Evolutionary conservation across 192 early-diverging fungal genomes (phyloP).

Genomic region (Mortierella alpina): DNA sequence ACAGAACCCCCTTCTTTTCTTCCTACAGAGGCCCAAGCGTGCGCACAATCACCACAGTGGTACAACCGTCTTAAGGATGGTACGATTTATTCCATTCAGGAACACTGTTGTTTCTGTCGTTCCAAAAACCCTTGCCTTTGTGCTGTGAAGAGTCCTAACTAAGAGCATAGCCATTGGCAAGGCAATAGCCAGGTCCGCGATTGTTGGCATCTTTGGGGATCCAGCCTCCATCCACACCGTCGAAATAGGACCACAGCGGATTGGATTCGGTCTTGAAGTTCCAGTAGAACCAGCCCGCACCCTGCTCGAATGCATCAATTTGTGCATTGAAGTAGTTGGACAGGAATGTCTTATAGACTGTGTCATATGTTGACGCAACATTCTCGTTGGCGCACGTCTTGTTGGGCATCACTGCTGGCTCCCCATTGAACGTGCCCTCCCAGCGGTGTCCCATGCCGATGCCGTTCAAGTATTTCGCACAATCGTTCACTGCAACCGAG

Average conservation of each 20-base stretch:
- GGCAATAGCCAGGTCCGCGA: constrained; percentile 16
- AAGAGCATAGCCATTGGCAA: constrained; percentile 1
- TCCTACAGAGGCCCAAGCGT: no score
- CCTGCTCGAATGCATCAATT: constrained; percentile 70
- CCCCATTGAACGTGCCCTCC: constrained; percentile 65
- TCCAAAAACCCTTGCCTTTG: no score
- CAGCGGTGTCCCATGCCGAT: constrained; percentile 65
- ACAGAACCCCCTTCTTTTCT: no score
- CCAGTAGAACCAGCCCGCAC: constrained; percentile 75
- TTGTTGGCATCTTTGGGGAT: constrained; percentile 64
- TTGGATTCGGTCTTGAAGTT: constrained; percentile 76
- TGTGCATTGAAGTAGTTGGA: constrained; percentile 66
- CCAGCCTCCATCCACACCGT: constrained; percentile 74
- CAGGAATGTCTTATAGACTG: constrained; percentile 59
- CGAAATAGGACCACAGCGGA: constrained; percentile 75
- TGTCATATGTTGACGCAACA: constrained; percentile 58
- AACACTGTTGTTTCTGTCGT: no score
- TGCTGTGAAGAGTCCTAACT: no score
- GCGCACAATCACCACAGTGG: no score
- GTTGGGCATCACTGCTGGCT: constrained; percentile 54
- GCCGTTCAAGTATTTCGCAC: constrained; percentile 79
- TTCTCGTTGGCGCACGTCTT: constrained; percentile 63
- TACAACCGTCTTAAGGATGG: no score
- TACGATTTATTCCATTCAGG: no score
- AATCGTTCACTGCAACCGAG: constrained; percentile 75